These are phyloP conservation scores for Ophiostoma piceae DNA, from an alignment of 2,329 filamentous ascomycete species.

Conservation along the genomic window DNA sequence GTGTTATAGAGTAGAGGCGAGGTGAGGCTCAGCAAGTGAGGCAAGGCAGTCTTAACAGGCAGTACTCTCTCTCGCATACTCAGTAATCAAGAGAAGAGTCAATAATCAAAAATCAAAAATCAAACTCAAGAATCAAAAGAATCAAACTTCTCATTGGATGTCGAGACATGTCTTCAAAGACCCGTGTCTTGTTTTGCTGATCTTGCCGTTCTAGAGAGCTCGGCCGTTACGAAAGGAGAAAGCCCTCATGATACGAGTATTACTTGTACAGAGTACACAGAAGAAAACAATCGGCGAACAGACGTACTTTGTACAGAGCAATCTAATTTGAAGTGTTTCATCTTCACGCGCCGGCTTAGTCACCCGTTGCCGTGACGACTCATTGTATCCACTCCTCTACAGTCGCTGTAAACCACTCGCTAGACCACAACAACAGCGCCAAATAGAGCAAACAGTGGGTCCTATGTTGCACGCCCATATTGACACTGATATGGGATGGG, in stretches of 20 bases:
- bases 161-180: background rate
- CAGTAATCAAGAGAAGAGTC: background rate
- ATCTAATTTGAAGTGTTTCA: slow-evolving; percentile 1
- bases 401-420: too few relatives aligned
- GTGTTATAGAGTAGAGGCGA: too few relatives aligned
- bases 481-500: background rate
- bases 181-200: background rate
- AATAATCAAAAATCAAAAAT: background rate
- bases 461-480: background rate
- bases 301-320: background rate
- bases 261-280: too few relatives aligned
- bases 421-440: slow-evolving; percentile 1
- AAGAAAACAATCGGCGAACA: background rate
- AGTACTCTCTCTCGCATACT: too few relatives aligned
- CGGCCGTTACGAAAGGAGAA: background rate
- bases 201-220: background rate
- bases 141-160: too few relatives aligned
- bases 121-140: too few relatives aligned
- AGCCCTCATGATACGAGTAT: background rate
- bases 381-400: background rate
- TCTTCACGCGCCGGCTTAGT: background rate
- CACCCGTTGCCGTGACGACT: background rate
- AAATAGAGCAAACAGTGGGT: background rate
- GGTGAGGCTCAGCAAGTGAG: too few relatives aligned
- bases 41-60: too few relatives aligned